A percentile compares a stretch with the other conserved stretches of the same genome.
Evolutionary conservation across 352 stramenopile species (phyloP).

Genomic region (Phytophthora podocarpi): DNA sequence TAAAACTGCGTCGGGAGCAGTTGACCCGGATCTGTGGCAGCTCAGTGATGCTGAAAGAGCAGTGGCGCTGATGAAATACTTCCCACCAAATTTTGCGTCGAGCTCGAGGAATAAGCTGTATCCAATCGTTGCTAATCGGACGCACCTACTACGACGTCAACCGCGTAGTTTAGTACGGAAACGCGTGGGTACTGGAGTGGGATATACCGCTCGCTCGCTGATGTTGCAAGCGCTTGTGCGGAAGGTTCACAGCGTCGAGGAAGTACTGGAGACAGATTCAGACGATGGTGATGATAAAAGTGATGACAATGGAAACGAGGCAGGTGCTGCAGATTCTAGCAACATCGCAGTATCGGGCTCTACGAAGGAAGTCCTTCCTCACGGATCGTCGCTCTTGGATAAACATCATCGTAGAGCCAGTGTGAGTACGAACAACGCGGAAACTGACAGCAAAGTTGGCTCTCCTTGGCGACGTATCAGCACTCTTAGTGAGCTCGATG

Average conservation of each 20-base stretch:
- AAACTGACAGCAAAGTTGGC: constrained; percentile 23
- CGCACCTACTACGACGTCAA: constrained; percentile 45
- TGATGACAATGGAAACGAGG: neutral
- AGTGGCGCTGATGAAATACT: constrained; percentile 55
- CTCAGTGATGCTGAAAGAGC: constrained; percentile 70
- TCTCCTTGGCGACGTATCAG: constrained; percentile 15
- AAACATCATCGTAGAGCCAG: constrained; percentile 3
- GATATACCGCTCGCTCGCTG: constrained; percentile 52
- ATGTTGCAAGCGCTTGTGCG: constrained; percentile 56
- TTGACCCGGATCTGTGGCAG: constrained; percentile 52
- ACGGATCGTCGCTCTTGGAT: neutral
- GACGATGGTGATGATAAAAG: constrained; percentile 33
- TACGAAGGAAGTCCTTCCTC: neutral
- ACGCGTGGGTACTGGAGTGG: constrained; percentile 30
- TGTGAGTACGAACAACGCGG: constrained; percentile 8
- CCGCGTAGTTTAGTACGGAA: constrained; percentile 20
- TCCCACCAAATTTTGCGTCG: constrained; percentile 41
- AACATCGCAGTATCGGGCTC: neutral
- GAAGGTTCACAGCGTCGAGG: constrained; percentile 50
- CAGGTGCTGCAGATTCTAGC: neutral
- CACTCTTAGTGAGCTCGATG: neutral
- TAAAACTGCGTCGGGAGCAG: constrained; percentile 34
- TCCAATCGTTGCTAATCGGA: constrained; percentile 46
- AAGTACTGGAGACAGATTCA: constrained; percentile 22
- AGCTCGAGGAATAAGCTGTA: constrained; percentile 41